Percentiles rank a stretch among this genome's conserved stretches.
Evolutionary conservation across 2,329 filamentous ascomycete species (phyloP).

Genomic region (Exserohilum turcica): DNA sequence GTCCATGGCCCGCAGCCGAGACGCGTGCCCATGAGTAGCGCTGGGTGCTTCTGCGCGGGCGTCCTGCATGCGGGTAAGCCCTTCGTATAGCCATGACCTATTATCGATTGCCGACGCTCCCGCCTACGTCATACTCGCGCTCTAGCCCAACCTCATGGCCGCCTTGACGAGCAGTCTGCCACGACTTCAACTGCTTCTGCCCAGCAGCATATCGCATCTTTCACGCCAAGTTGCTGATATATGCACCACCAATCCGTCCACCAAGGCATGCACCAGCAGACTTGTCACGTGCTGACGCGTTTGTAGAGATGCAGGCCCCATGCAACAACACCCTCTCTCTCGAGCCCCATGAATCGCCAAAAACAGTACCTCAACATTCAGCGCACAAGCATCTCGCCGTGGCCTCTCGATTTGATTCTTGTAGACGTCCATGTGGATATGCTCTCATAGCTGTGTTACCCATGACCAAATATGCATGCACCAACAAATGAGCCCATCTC

Average conservation of each 20-base stretch:
- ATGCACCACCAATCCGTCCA: no score
- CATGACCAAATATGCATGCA: neutral
- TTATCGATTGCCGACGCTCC: conserved; percentile 12
- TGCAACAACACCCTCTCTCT: neutral
- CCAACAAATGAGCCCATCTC: neutral
- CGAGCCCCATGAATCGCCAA: neutral
- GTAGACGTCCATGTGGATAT: neutral
- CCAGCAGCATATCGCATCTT: neutral
- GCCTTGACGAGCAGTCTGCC: conserved; percentile 38
- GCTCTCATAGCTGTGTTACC: neutral
- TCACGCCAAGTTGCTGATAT: neutral
- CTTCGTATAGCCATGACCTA: no score
- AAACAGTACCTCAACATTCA: neutral
- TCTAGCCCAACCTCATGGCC: conserved; percentile 23
- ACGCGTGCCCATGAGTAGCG: conserved; percentile 77
- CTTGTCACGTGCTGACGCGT: neutral
- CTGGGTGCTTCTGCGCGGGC: conserved; percentile 95
- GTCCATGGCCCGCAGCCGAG: neutral
- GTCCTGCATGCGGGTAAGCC: conserved; percentile 89
- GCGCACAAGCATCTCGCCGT: neutral
- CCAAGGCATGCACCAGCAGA: neutral
- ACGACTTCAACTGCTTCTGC: neutral
- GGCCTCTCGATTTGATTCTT: neutral
- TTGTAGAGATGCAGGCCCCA: no score
- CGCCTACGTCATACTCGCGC: conserved; percentile 10